Evolutionary conservation across 495 filamentous ascomycete genomes (phyloP), one percentile per base, ranked within the genome.

Genomic region (Neurospora intermedia): DNA sequence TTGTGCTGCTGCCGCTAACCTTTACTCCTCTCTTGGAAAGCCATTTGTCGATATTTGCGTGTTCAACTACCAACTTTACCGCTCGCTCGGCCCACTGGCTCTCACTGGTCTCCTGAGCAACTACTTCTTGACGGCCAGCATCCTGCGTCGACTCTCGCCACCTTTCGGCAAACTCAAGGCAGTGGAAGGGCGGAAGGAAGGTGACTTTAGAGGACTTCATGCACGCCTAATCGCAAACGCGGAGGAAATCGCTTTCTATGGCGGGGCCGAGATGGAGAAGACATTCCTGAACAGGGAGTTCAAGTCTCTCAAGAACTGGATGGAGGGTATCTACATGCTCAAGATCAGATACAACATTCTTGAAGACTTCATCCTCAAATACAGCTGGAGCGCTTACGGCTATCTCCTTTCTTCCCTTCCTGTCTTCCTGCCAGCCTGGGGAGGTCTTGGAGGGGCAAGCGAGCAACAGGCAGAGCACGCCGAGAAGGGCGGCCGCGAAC

Each of bases 311-410:
- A 94, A 94, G 79, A 88, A 88, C 70, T 96, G 93, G 91, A 97
- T 98, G 96, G 94, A 98, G 80, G 90, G 92, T 23, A 97, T 98
- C 73, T 98, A 98, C 82, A 92, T 91, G 76, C 88, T 97, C 78
- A 97, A 97, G 81, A 96, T 98, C 75, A 91, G 93, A 7, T 99
- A 99, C 81, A 98, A 98, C 80, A 99, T 98, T 87, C 89, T 98
- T 0, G 96, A 99, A 82, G 96, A 99, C 78, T 97, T 98, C 77
- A 93, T 99, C 69, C 80, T 99, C 73, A 99, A 99, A 81, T 99
- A 99, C 80, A 92, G 92, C 74, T 99, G 96, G 96, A 97, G 93
- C 73, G 96, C 96, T 0, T 97, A 97, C 79, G 96, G 96, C 27
- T 99, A 98, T 75, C 87, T 98, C 54, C 85, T 98, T 31, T 94